Evolutionary conservation across 768 basidiomycete species (phyloP), one percentile per base, ranked within the genome.

Genomic region (Leccinum rimulosum): DNA sequence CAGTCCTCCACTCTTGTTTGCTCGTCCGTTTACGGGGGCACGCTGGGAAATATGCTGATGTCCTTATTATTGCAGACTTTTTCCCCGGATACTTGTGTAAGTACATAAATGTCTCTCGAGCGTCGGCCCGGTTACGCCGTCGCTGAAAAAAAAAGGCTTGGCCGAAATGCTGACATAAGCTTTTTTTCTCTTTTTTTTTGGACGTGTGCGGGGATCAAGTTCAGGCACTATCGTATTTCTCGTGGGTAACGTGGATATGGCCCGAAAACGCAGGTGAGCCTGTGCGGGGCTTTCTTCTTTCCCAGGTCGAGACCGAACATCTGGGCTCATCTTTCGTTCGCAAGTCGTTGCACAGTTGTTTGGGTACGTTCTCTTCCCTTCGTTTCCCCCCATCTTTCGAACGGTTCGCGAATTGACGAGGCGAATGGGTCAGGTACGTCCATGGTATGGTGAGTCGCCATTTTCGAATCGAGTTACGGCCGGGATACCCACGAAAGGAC

Each of bases 181-280:
- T 56, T 65, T 5, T 4, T 43, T 43, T 56, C 50, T 22, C 22
- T 22, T 22, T 22, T 22, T 22, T 22, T 22, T 22, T 22, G 22
- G 22, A 22, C 22, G 22, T 4, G 17, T 17, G 38, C 38, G 3
- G 43, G n/a, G 43, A 12, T 45, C 11, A n/a, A 61, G 80, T 67
- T 63, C 80, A 77, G 70, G 84, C 76, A 28, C 78, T 81, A 28
- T 83, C 75, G 27, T 84, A 80, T 66, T 86, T 84, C 67, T 82
- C 82, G 2, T 84, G 82, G 82, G 82, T 83, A 4, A 81, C 77
- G 28, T 82, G 81, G 81, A 82, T 82, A 63, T 74, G 74, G 62
- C 81, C 81, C 15, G 65, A 81, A 3, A 71, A 79, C 55, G 73
- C 80, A 2, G 77, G 81, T 81, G 65, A 68, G 77, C 70, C 55